Evolutionary conservation across 2,329 filamentous ascomycete genomes (phyloP).

Genomic region (Talaromyces pinophilus): DNA sequence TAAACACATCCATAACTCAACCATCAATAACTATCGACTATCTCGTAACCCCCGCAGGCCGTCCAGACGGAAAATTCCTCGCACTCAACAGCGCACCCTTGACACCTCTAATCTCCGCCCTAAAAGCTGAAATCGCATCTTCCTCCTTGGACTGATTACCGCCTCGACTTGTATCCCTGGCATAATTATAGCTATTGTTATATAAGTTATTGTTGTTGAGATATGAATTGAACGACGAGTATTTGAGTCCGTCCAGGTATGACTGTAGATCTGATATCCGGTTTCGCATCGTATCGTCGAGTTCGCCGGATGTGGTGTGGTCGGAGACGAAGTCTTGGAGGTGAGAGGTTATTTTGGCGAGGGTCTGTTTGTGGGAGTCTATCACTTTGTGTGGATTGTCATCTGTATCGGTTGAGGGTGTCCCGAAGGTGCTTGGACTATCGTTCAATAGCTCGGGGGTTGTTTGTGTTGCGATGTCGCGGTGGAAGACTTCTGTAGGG

Average conservation of each 20-base stretch:
- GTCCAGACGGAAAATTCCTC: slow-evolving; percentile 57
- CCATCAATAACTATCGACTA: not conserved
- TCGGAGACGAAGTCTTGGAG: slow-evolving; percentile 50
- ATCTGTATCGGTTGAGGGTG: not conserved
- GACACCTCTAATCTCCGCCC: slow-evolving; percentile 61
- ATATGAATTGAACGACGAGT: slow-evolving; percentile 36
- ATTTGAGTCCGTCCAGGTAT: slow-evolving; percentile 53
- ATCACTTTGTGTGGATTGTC: slow-evolving; percentile 28
- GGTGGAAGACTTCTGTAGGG: slow-evolving; percentile 64
- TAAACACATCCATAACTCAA: not conserved
- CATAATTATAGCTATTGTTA: slow-evolving; percentile 36
- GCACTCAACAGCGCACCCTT: slow-evolving; percentile 66
- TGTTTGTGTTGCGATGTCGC: slow-evolving; percentile 65
- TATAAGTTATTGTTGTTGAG: slow-evolving; percentile 33
- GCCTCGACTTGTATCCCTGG: slow-evolving; percentile 31
- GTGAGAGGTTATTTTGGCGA: slow-evolving; percentile 55
- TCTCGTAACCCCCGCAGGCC: slow-evolving; percentile 22
- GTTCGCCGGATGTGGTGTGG: slow-evolving; percentile 34
- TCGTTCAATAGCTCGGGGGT: slow-evolving; percentile 42
- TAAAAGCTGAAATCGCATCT: slow-evolving; percentile 60
- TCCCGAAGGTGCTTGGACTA: slow-evolving; percentile 27
- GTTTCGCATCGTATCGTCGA: slow-evolving; percentile 38
- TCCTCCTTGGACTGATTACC: slow-evolving; percentile 44
- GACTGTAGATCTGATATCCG: slow-evolving; percentile 50
- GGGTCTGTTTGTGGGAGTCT: slow-evolving; percentile 43